These are phyloP conservation scores for Diplodia intermedia DNA, from an alignment of 2,329 filamentous ascomycete genomes.

Conservation along the genomic window DNA sequence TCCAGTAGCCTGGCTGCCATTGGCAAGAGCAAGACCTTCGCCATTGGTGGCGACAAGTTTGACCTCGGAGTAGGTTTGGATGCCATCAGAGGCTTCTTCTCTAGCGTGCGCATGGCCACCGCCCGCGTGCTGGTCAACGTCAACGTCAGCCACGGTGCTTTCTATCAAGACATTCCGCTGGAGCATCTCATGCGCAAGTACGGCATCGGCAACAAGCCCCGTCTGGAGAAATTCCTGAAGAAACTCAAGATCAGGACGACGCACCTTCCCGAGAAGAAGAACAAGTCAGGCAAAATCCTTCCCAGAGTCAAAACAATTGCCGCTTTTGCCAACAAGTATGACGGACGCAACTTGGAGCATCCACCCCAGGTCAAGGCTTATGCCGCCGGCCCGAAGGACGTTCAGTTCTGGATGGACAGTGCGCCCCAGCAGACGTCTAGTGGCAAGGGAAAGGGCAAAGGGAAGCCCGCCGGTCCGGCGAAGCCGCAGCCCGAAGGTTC, in stretches of 20 bases:
- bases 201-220: constrained; percentile 14
- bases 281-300: constrained; percentile 45
- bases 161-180: constrained; percentile 59
- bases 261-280: constrained; percentile 46
- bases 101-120: constrained; percentile 66
- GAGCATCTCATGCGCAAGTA: constrained; percentile 41
- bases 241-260: constrained; percentile 49
- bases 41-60: constrained; percentile 32
- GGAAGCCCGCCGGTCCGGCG: neutral
- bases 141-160: constrained; percentile 66
- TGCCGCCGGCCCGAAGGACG: constrained; percentile 20
- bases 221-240: constrained; percentile 49
- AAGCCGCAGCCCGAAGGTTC: neutral
- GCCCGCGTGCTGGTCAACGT: constrained; percentile 66
- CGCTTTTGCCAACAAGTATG: constrained; percentile 46
- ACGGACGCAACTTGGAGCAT: constrained; percentile 42
- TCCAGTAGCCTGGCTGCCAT: constrained; percentile 52
- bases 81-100: constrained; percentile 67
- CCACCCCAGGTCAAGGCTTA: constrained; percentile 35
- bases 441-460: constrained; percentile 10
- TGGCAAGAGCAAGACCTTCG: constrained; percentile 56
- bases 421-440: constrained; percentile 5
- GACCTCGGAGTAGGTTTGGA: constrained; percentile 60
- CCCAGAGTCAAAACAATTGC: constrained; percentile 49
- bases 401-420: constrained; percentile 29